Evolutionary conservation across 169 alveolate genomes (phyloP).

Genomic region (Cryptosporidium parvum): DNA sequence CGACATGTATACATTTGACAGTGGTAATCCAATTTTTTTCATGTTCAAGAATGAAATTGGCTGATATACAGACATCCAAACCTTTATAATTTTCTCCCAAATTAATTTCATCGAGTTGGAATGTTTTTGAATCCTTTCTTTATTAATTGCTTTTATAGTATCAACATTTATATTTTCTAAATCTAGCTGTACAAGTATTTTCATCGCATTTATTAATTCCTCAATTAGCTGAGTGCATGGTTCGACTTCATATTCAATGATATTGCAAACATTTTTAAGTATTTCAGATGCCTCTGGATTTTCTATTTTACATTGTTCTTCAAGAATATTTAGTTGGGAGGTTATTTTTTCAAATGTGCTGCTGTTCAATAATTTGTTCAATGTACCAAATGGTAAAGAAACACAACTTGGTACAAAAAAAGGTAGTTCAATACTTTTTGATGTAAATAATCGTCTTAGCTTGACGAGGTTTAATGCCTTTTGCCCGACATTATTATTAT

Average conservation of each 20-base stretch:
- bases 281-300: not conserved
- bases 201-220: conserved; percentile 69
- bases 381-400: conserved; percentile 65
- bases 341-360: conserved; percentile 18
- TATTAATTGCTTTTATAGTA: not conserved
- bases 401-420: conserved; percentile 64
- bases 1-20: conserved; percentile 82
- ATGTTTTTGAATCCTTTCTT: not conserved
- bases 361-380: conserved; percentile 3
- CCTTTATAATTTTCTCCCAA: conserved; percentile 83
- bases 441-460: conserved; percentile 1
- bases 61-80: conserved; percentile 86
- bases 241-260: conserved; percentile 76
- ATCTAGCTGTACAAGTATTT: conserved; percentile 26
- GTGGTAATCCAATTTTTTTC: conserved; percentile 82
- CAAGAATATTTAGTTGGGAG: not conserved
- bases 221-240: conserved; percentile 76
- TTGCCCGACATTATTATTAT: conserved; percentile 45
- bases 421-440: not conserved
- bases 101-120: conserved; percentile 3
- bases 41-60: conserved; percentile 85
- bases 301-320: not conserved
- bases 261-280: not conserved
- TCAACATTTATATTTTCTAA: not conserved
- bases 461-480: conserved; percentile 56